A percentile compares a stretch with the other conserved stretches of the same genome.
phyloP scores from a whole-genome alignment of 441 rosid genomes.

The Populus hybrid region DNA sequence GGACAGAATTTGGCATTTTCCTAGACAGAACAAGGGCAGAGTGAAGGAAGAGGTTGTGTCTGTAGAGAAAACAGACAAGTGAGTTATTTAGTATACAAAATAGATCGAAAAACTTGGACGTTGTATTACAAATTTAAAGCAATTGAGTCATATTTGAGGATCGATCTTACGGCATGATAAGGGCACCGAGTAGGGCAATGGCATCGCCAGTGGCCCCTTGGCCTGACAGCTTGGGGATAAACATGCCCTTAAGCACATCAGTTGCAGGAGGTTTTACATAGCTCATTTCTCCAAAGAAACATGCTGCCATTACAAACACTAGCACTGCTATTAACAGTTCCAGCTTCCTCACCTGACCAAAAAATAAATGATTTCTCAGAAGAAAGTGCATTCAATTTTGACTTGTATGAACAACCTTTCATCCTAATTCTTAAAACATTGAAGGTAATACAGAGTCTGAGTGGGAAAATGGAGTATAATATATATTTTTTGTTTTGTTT shows the following conservation, averaged over 20 bases:
- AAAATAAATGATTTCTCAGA: not conserved
- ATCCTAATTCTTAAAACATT: too few relatives aligned
- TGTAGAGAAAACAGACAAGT: slow-evolving; percentile 4
- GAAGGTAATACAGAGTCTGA: too few relatives aligned
- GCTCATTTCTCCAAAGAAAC: slow-evolving; percentile 68
- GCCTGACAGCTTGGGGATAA: slow-evolving; percentile 54
- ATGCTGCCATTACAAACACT: slow-evolving; percentile 62
- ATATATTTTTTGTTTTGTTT: too few relatives aligned
- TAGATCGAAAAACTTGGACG: not conserved
- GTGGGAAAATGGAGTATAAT: too few relatives aligned
- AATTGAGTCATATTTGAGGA: not conserved
- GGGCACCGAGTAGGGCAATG: slow-evolving; percentile 69
- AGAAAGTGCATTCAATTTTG: not conserved
- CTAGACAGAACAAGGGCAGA: slow-evolving; percentile 70
- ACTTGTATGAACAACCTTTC: not conserved
- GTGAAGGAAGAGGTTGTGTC: slow-evolving; percentile 69
- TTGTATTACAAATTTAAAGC: not conserved
- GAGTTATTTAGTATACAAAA: not conserved
- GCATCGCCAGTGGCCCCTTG: slow-evolving; percentile 54
- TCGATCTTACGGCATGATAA: slow-evolving; percentile 60
- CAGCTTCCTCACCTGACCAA: slow-evolving; percentile 54
- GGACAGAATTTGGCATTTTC: slow-evolving; percentile 51
- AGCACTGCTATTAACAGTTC: slow-evolving; percentile 52
- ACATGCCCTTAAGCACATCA: slow-evolving; percentile 57
- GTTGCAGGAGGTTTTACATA: slow-evolving; percentile 53